These are phyloP conservation scores for Aschersonia sp. DNA, from an alignment of 2,329 filamentous ascomycete genomes.

Conservation along the genomic window DNA sequence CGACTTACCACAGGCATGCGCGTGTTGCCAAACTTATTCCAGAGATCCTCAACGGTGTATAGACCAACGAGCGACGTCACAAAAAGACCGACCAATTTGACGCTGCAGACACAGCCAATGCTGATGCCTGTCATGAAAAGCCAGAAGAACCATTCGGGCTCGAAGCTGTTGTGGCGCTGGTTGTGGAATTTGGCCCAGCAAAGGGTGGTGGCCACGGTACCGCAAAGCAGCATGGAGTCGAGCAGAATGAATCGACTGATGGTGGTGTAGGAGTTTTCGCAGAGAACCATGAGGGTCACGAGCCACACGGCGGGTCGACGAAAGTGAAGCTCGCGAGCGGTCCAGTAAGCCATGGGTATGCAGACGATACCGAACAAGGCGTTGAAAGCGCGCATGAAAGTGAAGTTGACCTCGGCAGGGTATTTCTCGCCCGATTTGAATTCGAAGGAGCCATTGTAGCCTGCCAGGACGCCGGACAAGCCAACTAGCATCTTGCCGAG, in stretches of 20 bases:
- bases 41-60: conserved; percentile 92
- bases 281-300: conserved; percentile 90
- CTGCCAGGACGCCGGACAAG: conserved; percentile 86
- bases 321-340: conserved; percentile 80
- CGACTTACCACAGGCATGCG: conserved; percentile 68
- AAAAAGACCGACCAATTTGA: conserved; percentile 96
- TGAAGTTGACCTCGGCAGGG: conserved; percentile 86
- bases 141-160: conserved; percentile 88
- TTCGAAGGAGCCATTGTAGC: conserved; percentile 98
- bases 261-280: conserved; percentile 98
- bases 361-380: conserved; percentile 85
- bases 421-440: conserved; percentile 98
- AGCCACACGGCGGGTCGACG: conserved; percentile 83
- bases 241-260: conserved; percentile 97
- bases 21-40: conserved; percentile 92
- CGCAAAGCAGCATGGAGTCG: conserved; percentile 96
- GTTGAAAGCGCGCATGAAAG: conserved; percentile 98
- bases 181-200: conserved; percentile 97
- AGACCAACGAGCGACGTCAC: conserved; percentile 87
- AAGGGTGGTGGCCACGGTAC: conserved; percentile 92
- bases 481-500: conserved; percentile 98
- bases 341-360: conserved; percentile 89
- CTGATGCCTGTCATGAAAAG: conserved; percentile 84
- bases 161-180: conserved; percentile 73
- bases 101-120: conserved; percentile 95